These are phyloP conservation scores for Pseudonitzschia pungens DNA, from an alignment of 108 stramenopile genomes.

Conservation along the genomic window DNA sequence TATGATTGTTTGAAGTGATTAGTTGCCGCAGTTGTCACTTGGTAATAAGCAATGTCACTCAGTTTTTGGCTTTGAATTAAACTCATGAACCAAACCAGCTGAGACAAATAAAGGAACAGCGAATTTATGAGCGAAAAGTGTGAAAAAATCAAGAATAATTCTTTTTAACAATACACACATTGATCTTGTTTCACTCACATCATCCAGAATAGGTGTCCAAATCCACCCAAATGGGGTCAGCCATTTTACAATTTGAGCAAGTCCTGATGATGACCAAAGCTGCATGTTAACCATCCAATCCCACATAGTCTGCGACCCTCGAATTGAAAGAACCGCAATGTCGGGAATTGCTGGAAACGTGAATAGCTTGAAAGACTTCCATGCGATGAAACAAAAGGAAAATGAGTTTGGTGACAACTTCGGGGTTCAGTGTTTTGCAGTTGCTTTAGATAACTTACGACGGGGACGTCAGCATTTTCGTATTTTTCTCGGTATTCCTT, in stretches of 20 bases:
- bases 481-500: conserved; percentile 26
- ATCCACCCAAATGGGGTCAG: conserved; percentile 62
- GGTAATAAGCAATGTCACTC: conserved; percentile 48
- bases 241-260: conserved; percentile 63
- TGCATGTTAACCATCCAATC: conserved; percentile 75
- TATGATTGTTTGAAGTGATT: conserved; percentile 1
- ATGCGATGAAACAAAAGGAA: neutral
- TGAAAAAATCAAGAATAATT: neutral
- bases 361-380: conserved; percentile 17
- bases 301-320: conserved; percentile 71
- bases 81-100: conserved; percentile 12
- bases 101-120: neutral
- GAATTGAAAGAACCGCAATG: conserved; percentile 58
- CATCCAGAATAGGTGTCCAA: conserved; percentile 59
- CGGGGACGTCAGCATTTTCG: neutral
- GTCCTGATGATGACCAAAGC: conserved; percentile 65
- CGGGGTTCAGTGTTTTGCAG: neutral
- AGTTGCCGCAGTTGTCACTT: conserved; percentile 40
- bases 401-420: neutral
- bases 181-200: conserved; percentile 7
- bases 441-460: neutral
- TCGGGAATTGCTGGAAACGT: conserved; percentile 3
- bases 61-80: conserved; percentile 14
- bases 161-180: neutral
- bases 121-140: neutral